Evolutionary conservation across 306 rosid genomes (phyloP).

Genomic region (Trifolium subterraneum): DNA sequence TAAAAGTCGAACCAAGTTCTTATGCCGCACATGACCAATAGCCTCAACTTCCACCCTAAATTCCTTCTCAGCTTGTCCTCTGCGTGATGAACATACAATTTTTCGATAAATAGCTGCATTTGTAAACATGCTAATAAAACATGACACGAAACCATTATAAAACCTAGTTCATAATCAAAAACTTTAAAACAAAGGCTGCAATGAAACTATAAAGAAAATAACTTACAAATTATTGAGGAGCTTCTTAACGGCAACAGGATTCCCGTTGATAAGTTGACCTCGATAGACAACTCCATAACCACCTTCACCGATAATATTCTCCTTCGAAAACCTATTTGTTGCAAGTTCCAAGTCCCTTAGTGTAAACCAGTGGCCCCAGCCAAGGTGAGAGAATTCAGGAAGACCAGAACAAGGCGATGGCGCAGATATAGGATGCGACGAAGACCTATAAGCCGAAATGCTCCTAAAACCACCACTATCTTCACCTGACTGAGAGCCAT

Average conservation of each 20-base stretch:
- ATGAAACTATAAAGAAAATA: conserved; percentile 1
- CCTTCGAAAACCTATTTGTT: conserved; percentile 74
- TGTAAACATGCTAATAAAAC: not conserved
- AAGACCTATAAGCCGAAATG: conserved; percentile 50
- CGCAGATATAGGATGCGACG: conserved; percentile 51
- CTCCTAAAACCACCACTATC: conserved; percentile 50
- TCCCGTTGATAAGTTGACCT: conserved; percentile 75
- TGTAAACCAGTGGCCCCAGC: conserved; percentile 97
- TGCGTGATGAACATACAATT: conserved; percentile 40
- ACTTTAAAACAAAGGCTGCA: not conserved
- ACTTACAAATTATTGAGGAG: conserved; percentile 78
- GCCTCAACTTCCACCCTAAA: conserved; percentile 80
- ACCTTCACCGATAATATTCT: conserved; percentile 51
- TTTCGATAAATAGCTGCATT: not conserved
- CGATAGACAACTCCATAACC: conserved; percentile 84
- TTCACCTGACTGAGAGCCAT: conserved; percentile 67
- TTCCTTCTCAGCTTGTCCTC: conserved; percentile 82
- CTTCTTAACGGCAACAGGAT: conserved; percentile 80
- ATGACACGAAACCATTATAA: not conserved
- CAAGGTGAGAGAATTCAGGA: conserved; percentile 61
- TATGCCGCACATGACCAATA: conserved; percentile 87
- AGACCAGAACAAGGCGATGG: conserved; percentile 79
- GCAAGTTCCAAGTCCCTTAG: conserved; percentile 84
- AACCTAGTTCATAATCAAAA: not conserved
- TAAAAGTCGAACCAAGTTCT: conserved; percentile 81